These are phyloP conservation scores for Sclerotinia subarctica DNA, from an alignment of 2,329 filamentous ascomycete genomes.

Conservation along the genomic window DNA sequence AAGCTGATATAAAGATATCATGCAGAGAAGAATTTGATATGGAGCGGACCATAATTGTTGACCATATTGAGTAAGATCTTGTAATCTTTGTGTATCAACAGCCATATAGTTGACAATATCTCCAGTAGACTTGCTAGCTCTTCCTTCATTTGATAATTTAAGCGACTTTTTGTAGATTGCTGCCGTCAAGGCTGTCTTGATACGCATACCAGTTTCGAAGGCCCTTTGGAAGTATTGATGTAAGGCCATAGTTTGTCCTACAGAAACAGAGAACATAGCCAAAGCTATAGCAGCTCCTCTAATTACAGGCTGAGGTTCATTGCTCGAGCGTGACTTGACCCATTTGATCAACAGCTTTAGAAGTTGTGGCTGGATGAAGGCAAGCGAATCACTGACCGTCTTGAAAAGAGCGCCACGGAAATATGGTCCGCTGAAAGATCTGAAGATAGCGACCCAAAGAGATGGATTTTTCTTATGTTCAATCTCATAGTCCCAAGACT, in stretches of 20 bases:
- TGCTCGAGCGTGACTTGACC: constrained; percentile 68
- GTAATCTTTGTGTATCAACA: constrained; percentile 90
- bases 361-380: constrained; percentile 89
- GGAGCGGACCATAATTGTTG: constrained; percentile 96
- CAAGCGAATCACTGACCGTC: constrained; percentile 76
- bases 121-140: constrained; percentile 83
- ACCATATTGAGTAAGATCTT: constrained; percentile 92
- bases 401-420: constrained; percentile 81
- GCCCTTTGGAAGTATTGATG: constrained; percentile 97
- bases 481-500: constrained; percentile 74
- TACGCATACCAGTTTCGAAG: constrained; percentile 94
- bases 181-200: constrained; percentile 86
- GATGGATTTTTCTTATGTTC: constrained; percentile 68
- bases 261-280: constrained; percentile 85
- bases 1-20: constrained; percentile 93
- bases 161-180: constrained; percentile 92
- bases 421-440: constrained; percentile 83
- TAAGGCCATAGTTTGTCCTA: constrained; percentile 82
- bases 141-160: constrained; percentile 87
- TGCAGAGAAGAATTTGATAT: constrained; percentile 93
- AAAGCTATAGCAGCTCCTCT: constrained; percentile 84
- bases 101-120: constrained; percentile 99
- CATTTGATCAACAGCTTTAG: constrained; percentile 80
- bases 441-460: constrained; percentile 81
- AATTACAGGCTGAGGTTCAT: constrained; percentile 69